phyloP scores from a whole-genome alignment of 441 rosid species.

The Gossypium schwendimanii region DNA sequence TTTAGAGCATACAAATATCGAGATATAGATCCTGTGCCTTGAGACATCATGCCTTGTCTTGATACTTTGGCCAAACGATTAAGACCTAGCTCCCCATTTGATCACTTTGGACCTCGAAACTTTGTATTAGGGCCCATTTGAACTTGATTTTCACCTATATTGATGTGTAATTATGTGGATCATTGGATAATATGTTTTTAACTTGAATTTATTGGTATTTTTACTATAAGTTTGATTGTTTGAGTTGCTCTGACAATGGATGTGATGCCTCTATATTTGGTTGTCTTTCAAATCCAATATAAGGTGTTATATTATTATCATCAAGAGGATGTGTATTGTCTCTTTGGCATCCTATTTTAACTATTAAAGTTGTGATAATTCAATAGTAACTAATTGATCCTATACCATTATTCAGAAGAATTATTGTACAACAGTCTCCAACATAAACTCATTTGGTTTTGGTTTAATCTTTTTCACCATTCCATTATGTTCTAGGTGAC shows the following conservation, averaged over 20 bases:
- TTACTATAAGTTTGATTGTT: neutral
- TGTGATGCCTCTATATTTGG: neutral
- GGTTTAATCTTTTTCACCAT: neutral
- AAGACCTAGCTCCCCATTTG: neutral
- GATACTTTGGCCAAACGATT: neutral
- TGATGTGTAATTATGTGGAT: neutral
- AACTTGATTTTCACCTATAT: neutral
- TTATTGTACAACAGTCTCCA: neutral
- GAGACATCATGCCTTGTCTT: neutral
- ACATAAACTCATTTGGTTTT: neutral
- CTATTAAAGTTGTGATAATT: neutral
- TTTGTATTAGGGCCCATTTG: neutral
- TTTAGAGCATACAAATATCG: neutral
- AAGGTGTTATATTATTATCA: neutral
- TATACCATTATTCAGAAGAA: neutral
- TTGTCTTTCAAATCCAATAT: no score
- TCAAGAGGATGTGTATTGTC: neutral
- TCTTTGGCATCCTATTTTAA: neutral
- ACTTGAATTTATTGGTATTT: neutral
- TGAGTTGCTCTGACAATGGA: neutral
- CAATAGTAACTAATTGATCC: neutral
- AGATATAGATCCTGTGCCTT: neutral
- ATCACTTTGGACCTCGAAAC: neutral
- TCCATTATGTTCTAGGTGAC: neutral
- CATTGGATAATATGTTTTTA: neutral